Evolutionary conservation across 2,329 filamentous ascomycete species (phyloP).

Genomic region (Calonectria honghensis): DNA sequence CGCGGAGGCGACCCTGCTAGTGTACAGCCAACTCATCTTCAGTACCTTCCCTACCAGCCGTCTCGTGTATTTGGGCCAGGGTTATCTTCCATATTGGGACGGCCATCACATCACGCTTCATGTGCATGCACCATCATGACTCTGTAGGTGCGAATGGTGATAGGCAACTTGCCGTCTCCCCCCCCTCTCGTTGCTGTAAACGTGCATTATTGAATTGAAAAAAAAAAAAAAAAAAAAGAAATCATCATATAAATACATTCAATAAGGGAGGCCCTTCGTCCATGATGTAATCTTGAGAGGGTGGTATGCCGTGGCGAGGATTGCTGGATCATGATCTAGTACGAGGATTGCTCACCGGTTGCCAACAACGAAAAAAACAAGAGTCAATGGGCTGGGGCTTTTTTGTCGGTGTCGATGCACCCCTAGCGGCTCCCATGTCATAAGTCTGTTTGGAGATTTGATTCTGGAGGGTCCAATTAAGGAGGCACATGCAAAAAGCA

Average conservation of each 20-base stretch:
- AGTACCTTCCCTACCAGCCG: conserved; percentile 20
- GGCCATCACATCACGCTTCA: conserved; percentile 7
- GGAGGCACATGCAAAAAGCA: conserved; percentile 48
- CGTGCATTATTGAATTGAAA: not conserved
- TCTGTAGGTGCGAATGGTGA: not conserved
- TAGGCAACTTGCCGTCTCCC: not conserved
- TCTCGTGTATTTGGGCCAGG: conserved; percentile 19
- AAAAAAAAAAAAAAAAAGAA: not conserved
- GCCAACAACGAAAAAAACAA: conserved; percentile 11
- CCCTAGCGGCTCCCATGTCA: conserved; percentile 10
- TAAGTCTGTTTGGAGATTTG: conserved; percentile 44
- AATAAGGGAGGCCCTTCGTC: not conserved
- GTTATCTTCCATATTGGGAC: conserved; percentile 24
- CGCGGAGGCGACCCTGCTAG: conserved; percentile 37
- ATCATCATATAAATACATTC: too few relatives aligned
- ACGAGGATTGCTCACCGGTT: conserved; percentile 3
- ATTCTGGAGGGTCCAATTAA: conserved; percentile 48
- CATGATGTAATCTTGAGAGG: not conserved
- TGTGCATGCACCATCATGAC: not conserved
- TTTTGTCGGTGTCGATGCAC: conserved; percentile 19
- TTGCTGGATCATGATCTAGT: not conserved
- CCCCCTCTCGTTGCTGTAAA: not conserved
- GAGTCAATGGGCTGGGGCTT: conserved; percentile 1
- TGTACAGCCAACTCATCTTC: conserved; percentile 36
- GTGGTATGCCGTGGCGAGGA: not conserved